phyloP scores from a whole-genome alignment of 2,329 filamentous ascomycete genomes.

The Tolypocladium ovalisporum region DNA sequence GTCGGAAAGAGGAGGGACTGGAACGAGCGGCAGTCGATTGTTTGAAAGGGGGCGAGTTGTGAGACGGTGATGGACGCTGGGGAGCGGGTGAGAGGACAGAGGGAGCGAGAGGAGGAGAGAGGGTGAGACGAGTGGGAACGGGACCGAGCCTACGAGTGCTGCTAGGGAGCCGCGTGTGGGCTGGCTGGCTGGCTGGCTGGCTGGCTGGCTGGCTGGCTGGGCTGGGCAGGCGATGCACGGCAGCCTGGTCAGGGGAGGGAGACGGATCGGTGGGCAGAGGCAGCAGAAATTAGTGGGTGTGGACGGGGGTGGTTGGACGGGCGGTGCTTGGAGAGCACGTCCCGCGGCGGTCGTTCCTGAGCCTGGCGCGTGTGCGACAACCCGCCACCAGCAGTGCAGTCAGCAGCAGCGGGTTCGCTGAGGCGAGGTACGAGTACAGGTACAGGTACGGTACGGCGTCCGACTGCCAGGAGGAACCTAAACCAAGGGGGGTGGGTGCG shows the following conservation, averaged over 20 bases:
- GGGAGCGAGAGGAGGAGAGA: conserved; percentile 1
- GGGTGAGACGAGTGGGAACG: not conserved
- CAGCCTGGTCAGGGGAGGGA: not conserved
- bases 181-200: too few species aligned
- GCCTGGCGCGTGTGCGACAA: not conserved
- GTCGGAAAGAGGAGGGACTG: conserved; percentile 25
- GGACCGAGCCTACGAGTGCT: not conserved
- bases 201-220: too few species aligned
- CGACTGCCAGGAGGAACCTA: not conserved
- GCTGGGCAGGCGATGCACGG: not conserved
- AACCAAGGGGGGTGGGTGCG: not conserved
- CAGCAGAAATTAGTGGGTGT: not conserved
- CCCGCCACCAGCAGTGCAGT: not conserved
- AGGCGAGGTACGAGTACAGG: too few species aligned
- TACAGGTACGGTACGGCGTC: not conserved
- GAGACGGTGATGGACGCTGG: conserved; percentile 12
- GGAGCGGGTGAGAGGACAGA: conserved; percentile 3
- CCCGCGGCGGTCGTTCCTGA: not conserved
- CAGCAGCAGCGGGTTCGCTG: not conserved
- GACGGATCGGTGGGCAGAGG: conserved; percentile 1
- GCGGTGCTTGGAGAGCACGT: not conserved
- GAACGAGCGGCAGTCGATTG: conserved; percentile 27
- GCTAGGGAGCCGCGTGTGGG: not conserved
- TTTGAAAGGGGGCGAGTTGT: conserved; percentile 26
- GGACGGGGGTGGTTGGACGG: not conserved